Evolutionary conservation across 2,329 filamentous ascomycete genomes (phyloP).

Genomic region (Proliferodiscus dingleyae): DNA sequence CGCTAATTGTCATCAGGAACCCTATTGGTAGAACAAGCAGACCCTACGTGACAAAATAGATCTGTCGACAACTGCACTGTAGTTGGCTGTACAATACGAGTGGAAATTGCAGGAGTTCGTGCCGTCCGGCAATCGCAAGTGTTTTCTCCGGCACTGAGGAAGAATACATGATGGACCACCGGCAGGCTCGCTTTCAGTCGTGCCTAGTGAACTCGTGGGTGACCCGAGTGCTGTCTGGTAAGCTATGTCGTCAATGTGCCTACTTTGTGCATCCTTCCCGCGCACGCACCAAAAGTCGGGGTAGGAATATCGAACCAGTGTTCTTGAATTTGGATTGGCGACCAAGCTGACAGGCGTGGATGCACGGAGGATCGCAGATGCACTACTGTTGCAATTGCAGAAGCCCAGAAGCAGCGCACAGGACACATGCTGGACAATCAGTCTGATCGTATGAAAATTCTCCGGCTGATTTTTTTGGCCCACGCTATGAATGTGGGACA

Average conservation of each 20-base stretch:
- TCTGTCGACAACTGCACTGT: too few relatives aligned
- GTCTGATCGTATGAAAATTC: constrained; percentile 22
- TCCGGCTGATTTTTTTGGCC: constrained; percentile 23
- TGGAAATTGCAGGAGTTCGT: not conserved
- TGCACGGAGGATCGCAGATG: constrained; percentile 3
- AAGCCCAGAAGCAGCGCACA: constrained; percentile 22
- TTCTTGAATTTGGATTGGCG: not conserved
- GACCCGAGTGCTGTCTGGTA: not conserved
- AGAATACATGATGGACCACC: not conserved
- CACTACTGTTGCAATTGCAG: constrained; percentile 7
- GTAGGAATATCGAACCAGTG: not conserved
- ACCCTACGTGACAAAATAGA: too few relatives aligned
- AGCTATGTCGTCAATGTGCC: constrained; percentile 1
- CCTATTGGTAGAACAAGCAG: too few relatives aligned
- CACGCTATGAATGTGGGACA: constrained; percentile 17
- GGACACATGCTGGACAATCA: constrained; percentile 20
- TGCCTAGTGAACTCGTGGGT: constrained; percentile 1
- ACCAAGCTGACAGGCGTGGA: not conserved
- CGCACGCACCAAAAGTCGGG: not conserved
- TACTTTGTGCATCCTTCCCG: not conserved
- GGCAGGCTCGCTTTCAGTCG: constrained; percentile 1
- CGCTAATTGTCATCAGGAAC: too few relatives aligned
- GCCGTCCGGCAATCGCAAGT: constrained; percentile 1
- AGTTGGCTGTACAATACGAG: not conserved
- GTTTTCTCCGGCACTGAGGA: constrained; percentile 5